phyloP scores from a whole-genome alignment of 495 filamentous ascomycete species.

The Daldinia decipiens region DNA sequence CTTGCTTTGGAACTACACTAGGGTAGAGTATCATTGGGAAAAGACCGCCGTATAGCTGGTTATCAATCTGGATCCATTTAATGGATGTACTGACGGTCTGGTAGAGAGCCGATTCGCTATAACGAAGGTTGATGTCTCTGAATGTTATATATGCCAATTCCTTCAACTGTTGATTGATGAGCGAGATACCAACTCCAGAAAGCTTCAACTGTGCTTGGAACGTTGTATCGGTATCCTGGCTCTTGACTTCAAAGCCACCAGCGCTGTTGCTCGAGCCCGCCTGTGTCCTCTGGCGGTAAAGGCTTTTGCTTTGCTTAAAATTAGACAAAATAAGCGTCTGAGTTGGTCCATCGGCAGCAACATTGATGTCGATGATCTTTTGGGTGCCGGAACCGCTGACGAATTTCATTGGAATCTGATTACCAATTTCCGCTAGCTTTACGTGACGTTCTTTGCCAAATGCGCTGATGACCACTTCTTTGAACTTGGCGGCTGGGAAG shows the following conservation, averaged over 20 bases:
- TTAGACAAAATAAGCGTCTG: constrained; percentile 95
- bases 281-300: constrained; percentile 87
- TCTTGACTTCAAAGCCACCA: constrained; percentile 90
- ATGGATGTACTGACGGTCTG: constrained; percentile 89
- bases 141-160: constrained; percentile 95
- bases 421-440: constrained; percentile 95
- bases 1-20: constrained; percentile 97
- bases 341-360: constrained; percentile 91
- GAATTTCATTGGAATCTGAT: constrained; percentile 86
- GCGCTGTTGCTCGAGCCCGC: constrained; percentile 62
- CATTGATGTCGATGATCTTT: constrained; percentile 95
- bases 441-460: constrained; percentile 86
- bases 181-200: constrained; percentile 90
- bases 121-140: constrained; percentile 90
- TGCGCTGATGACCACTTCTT: constrained; percentile 84
- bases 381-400: constrained; percentile 67
- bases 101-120: constrained; percentile 88
- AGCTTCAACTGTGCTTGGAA: constrained; percentile 89
- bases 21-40: constrained; percentile 98
- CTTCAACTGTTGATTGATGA: constrained; percentile 90
- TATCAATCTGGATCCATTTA: constrained; percentile 99
- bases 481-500: constrained; percentile 95
- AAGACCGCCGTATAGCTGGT: constrained; percentile 96
- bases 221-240: constrained; percentile 82
- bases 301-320: constrained; percentile 90